A percentile compares a stretch with the other conserved stretches of the same genome.
Evolutionary conservation across 2,329 filamentous ascomycete species (phyloP).

Genomic region (Calonectria montana): DNA sequence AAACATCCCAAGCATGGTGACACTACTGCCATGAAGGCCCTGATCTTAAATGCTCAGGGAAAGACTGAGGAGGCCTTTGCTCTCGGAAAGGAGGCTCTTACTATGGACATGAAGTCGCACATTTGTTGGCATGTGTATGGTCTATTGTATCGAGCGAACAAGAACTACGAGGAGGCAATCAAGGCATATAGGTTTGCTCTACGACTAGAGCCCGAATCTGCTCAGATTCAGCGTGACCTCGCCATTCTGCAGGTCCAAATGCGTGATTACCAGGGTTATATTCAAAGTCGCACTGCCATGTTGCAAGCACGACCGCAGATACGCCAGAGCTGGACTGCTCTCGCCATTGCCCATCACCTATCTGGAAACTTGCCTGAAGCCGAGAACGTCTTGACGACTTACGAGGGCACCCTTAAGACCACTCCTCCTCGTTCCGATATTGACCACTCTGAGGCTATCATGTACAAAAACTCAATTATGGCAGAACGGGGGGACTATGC

Average conservation of each 20-base stretch:
- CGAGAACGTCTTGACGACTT: constrained; percentile 90
- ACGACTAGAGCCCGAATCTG: constrained; percentile 90
- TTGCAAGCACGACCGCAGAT: constrained; percentile 83
- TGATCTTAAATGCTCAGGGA: constrained; percentile 93
- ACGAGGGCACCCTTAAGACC: constrained; percentile 91
- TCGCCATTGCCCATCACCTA: constrained; percentile 93
- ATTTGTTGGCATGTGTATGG: constrained; percentile 99
- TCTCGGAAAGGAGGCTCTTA: constrained; percentile 90
- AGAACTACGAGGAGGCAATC: constrained; percentile 99
- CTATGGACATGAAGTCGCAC: constrained; percentile 98
- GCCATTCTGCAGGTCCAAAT: constrained; percentile 96
- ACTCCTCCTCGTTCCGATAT: constrained; percentile 82
- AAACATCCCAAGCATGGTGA: constrained; percentile 97
- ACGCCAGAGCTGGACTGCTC: constrained; percentile 96
- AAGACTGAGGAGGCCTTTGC: constrained; percentile 95
- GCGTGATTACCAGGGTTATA: constrained; percentile 93
- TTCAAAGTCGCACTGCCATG: constrained; percentile 90
- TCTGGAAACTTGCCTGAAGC: constrained; percentile 87
- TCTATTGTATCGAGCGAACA: constrained; percentile 88
- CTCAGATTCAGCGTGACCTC: constrained; percentile 93
- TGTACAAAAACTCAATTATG: constrained; percentile 97
- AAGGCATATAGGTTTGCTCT: constrained; percentile 99
- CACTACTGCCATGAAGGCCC: constrained; percentile 98
- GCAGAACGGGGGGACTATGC: constrained; percentile 87
- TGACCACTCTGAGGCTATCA: constrained; percentile 91